Base-by-base conservation (phyloP, 805 yeast genomes). In the Candida insectorum region DNA sequence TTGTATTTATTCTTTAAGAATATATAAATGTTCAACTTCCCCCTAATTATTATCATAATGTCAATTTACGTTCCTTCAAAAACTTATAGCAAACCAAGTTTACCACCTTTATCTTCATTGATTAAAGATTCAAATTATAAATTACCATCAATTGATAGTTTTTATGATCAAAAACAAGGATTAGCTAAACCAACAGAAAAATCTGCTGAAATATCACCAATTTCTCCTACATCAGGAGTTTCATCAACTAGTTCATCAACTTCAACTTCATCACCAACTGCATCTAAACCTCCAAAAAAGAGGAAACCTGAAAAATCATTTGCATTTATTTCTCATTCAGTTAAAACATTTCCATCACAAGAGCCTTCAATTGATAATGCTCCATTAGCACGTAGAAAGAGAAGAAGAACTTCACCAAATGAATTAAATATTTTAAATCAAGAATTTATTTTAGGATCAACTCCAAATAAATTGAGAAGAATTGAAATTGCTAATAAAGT, bases 301-400 rank as follows among this genome's bases (percentile, higher is more conserved):
- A 47, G 47, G 18, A 30, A 35, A 15, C 28, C 29, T 9, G 49
- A 43, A 3, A 51, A 67, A 44, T 55, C 71, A 13, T 85, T 80
- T 61, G 97, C 97, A 12, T 91, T 91, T 60, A 91, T 91, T 44
- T 80, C 94, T 15, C 97, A 91, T 60, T 86, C 96, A 6, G 95
- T 88, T 18, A 79, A 87, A 13, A 85, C 96, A 1, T 91, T 80
- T 54, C 88, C 94, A 11, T 69, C 77, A 3, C 82, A 81, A 41
- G 94, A 85, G 52, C 95, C 95, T 2, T 62, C 70, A 36, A 86
- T 87, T 36, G 96, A 88, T 59, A 86, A 89, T 53, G 87, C 87
- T n/a, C 88, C 88, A 30, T 67, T 89, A 38, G 97, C 96, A 1
- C 80, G 97, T 48, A 79, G 97, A 36, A 91, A 91, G 57, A 77